These are phyloP conservation scores for Clonostachys byssicola DNA, from an alignment of 2,329 filamentous ascomycete genomes.

Conservation along the genomic window DNA sequence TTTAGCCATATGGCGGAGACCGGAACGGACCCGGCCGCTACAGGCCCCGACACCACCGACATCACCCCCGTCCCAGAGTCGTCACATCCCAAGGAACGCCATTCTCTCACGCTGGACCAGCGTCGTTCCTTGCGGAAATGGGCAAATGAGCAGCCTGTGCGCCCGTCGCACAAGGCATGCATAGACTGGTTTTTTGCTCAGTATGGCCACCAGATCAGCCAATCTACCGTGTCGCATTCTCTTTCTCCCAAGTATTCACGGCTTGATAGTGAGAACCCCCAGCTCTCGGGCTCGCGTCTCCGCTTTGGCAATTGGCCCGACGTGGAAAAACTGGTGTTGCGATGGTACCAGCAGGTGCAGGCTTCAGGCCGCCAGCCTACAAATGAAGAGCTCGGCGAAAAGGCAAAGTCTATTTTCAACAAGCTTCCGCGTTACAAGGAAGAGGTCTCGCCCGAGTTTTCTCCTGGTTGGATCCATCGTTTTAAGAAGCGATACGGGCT, in stretches of 20 bases:
- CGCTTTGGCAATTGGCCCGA: conserved; percentile 63
- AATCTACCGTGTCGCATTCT: conserved; percentile 60
- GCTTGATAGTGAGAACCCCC: conserved; percentile 53
- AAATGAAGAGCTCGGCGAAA: conserved; percentile 59
- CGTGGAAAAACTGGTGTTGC: conserved; percentile 52
- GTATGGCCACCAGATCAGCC: conserved; percentile 57
- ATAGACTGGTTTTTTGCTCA: conserved; percentile 59
- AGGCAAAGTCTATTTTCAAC: conserved; percentile 55
- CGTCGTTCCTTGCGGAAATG: conserved; percentile 56
- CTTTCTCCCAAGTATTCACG: conserved; percentile 59
- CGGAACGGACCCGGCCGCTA: conserved; percentile 31
- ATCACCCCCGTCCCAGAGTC: conserved; percentile 5
- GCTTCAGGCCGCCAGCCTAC: conserved; percentile 52
- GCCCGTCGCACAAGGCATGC: conserved; percentile 57
- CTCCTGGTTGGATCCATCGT: conserved; percentile 59
- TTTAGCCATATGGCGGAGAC: conserved; percentile 12
- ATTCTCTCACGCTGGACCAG: conserved; percentile 59
- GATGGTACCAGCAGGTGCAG: conserved; percentile 50
- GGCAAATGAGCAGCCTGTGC: conserved; percentile 51
- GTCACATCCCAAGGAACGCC: conserved; percentile 37
- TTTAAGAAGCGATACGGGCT: conserved; percentile 62
- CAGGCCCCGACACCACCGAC: conserved; percentile 21
- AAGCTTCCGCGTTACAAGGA: conserved; percentile 57
- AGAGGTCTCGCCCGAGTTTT: conserved; percentile 57
- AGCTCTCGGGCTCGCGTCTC: conserved; percentile 57